These are phyloP conservation scores for Aureobasidium sp. DNA, from an alignment of 2,329 filamentous ascomycete genomes.

Conservation along the genomic window DNA sequence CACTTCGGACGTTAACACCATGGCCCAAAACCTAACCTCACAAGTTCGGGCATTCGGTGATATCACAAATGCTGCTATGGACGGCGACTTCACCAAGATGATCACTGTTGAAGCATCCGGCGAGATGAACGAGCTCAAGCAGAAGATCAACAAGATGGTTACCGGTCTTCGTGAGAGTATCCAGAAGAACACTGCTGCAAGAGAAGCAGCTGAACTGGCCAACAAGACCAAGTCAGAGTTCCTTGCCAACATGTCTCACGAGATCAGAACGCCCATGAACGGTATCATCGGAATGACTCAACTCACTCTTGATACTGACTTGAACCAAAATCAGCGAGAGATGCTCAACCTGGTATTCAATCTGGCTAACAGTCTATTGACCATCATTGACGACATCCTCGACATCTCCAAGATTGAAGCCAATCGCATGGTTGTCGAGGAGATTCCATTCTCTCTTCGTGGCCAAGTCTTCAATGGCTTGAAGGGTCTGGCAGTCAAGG, in stretches of 20 bases:
- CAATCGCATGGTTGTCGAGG: slow-evolving; percentile 95
- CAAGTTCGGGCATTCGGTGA: slow-evolving; percentile 97
- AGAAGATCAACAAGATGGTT: slow-evolving; percentile 99
- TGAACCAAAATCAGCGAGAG: slow-evolving; percentile 91
- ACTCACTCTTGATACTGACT: slow-evolving; percentile 83
- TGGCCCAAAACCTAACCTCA: slow-evolving; percentile 75
- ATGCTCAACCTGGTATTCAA: slow-evolving; percentile 99
- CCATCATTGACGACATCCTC: slow-evolving; percentile 80
- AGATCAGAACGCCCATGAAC: slow-evolving; percentile 96
- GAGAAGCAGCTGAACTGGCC: slow-evolving; percentile 90
- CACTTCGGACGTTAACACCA: slow-evolving; percentile 91
- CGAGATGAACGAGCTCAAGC: slow-evolving; percentile 98
- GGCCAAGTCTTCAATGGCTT: slow-evolving; percentile 95
- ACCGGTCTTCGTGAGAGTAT: slow-evolving; percentile 93
- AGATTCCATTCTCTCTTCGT: slow-evolving; percentile 90
- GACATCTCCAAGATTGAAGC: slow-evolving; percentile 77
- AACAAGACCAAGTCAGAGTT: slow-evolving; percentile 99
- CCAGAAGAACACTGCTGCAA: slow-evolving; percentile 88
- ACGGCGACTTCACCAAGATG: slow-evolving; percentile 93
- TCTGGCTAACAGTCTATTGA: slow-evolving; percentile 87
- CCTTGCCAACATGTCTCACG: slow-evolving; percentile 97
- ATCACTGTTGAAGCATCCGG: slow-evolving; percentile 96
- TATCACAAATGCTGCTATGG: slow-evolving; percentile 95
- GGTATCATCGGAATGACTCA: slow-evolving; percentile 98
- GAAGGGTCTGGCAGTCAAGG: slow-evolving; percentile 94